Evolutionary conservation across 192 early-diverging fungal species (phyloP), one percentile per base, ranked within the genome.

Genomic region (Oehlia diaphana): DNA sequence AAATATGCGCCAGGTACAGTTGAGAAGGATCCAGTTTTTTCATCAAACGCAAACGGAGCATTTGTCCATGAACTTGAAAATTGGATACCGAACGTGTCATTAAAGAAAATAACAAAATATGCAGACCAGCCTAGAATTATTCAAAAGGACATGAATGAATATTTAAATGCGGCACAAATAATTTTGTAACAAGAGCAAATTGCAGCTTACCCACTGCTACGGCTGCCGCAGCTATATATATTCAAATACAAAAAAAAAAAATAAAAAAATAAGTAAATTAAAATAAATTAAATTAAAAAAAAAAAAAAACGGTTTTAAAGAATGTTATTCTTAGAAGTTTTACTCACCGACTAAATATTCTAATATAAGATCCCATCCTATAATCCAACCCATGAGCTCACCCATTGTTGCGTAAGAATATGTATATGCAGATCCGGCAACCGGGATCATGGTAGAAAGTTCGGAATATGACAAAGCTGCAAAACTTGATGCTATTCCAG

Each of bases 321-420:
- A 53, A 53, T 4, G 16, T 19, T 58, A 19, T 58, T 37, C 37
- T 37, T 37, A 37, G 37, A 37, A 37, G 6, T 37, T 37, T 37
- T 37, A 37, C 37, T 58, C 16, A 58, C 53, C 53, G 19, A 96
- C 91, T 82, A 96, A 85, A 82, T 95, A 97, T 85, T 97, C 96
- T 37, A 97, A 84, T 13, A 95, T 92, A 35, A 97, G 82, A 84
- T 96, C 93, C 96, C 96, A 97, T 9, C 94, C 95, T 77, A 96
- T 93, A 50, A 95, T 93, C 96, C 96, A 97, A 3, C 91, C 95
- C 21, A 95, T 77, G 28, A 96, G 81, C 85, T 97, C 96, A 12
- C 96, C 96, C 78, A 96, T 84, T 0, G 95, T 93, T 12, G 93
- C 93, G 71, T 96, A 97, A 2, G 92, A 88, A 70, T 93, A 97